A percentile compares a stretch with the other conserved stretches of the same genome.
These are phyloP conservation scores for Monosporascus sp. DNA, from an alignment of 2,329 filamentous ascomycete genomes.

Conservation along the genomic window DNA sequence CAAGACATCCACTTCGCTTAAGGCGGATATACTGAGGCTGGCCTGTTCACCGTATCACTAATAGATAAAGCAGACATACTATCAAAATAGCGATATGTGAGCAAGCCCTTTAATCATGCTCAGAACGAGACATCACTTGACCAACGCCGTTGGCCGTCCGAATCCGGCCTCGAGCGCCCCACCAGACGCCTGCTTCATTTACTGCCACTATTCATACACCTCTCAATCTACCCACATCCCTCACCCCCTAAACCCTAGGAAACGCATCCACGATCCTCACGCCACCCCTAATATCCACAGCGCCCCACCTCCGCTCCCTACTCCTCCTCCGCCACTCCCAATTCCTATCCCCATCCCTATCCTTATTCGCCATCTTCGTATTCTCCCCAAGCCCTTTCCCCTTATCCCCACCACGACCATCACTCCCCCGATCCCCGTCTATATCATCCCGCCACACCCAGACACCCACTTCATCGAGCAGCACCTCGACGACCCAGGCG, in stretches of 20 bases:
- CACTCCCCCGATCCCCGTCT: background rate
- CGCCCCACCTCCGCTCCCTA: slow-evolving; percentile 51
- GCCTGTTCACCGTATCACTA: too few relatives aligned
- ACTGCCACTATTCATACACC: background rate
- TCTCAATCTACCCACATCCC: background rate
- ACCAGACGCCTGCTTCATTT: too few relatives aligned
- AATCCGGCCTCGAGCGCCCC: too few relatives aligned
- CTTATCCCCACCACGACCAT: background rate
- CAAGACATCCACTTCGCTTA: too few relatives aligned
- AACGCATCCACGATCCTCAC: slow-evolving; percentile 37
- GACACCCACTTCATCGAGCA: slow-evolving; percentile 45
- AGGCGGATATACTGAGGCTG: too few relatives aligned
- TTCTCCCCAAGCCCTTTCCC: background rate
- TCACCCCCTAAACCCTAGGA: slow-evolving; percentile 6
- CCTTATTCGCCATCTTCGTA: slow-evolving; percentile 5
- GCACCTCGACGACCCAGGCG: slow-evolving; percentile 44
- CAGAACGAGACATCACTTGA: too few relatives aligned
- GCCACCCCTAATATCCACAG: slow-evolving; percentile 36
- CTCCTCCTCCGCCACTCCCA: slow-evolving; percentile 11
- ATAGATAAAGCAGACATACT: too few relatives aligned
- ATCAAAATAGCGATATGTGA: too few relatives aligned
- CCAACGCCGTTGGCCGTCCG: too few relatives aligned
- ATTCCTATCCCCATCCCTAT: slow-evolving; percentile 3
- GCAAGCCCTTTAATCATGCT: too few relatives aligned
- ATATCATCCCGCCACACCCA: slow-evolving; percentile 28